Evolutionary conservation across 345 rosid genomes (phyloP), one percentile per base, ranked within the genome.

Genomic region (Eucalyptus polyanthemos): DNA sequence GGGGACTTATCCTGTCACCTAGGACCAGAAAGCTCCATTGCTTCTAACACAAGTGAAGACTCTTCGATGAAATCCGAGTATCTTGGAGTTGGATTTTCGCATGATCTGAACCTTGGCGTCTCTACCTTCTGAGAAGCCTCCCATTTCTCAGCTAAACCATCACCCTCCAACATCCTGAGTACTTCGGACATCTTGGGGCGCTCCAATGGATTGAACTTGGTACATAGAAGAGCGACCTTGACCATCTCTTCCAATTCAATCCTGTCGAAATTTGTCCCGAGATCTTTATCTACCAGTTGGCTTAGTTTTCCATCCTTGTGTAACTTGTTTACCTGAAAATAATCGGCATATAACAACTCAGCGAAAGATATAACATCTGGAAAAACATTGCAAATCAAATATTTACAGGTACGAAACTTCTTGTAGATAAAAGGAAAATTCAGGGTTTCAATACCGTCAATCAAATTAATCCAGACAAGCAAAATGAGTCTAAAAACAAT

Each of bases 1-100:
- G 47, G 83, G 83, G 14, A 76, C 27, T 62, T 47, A 45, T 14
- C 69, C 58, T 67, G 86, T 96, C 93, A 97, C 91, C 99, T 91
- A 53, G 99, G 99, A 14, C 99, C 99, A 1, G 99, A 97, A 87
- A 97, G 99, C 93, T 97, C 99, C 96, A 97, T 96, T 72, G 99
- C 99, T 93, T 97, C 99, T 6, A 96, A 89, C 51, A 96, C 97
- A 50, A 97, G 97, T 50, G 99, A 97, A 21, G 98, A 96, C 89
- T 97, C 99, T 88, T 97, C 98, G 54, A 97, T 96, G 83, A 90
- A 96, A 91, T 97, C 98, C 1, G 97, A 95, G 91, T 97, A 97
- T 90, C 94, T 92, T 49, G 88, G 90, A 58, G 92, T 88, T 50
- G 92, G 93, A 60, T 89, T 91, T 56, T 93, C 97, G 29, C 88